Evolutionary conservation across 768 basidiomycete species (phyloP).

Genomic region (Lentinula sp.): DNA sequence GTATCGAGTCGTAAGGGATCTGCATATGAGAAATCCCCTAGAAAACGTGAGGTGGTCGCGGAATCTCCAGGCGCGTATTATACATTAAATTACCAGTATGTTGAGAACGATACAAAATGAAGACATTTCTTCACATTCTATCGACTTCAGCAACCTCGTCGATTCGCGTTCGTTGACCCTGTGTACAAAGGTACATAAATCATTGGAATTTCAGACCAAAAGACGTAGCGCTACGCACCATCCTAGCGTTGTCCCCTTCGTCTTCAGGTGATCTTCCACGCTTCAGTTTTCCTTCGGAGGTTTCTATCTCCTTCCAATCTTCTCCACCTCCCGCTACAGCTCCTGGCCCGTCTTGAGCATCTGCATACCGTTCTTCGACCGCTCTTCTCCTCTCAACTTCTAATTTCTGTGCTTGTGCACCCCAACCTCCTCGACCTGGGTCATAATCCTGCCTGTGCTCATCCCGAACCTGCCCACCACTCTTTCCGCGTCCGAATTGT

Average conservation of each 20-base stretch:
- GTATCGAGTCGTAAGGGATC: slow-evolving; percentile 53
- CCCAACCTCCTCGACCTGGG: slow-evolving; percentile 93
- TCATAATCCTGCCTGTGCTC: slow-evolving; percentile 98
- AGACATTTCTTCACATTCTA: slow-evolving; percentile 46
- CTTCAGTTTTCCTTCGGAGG: slow-evolving; percentile 44
- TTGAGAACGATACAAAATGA: neutral
- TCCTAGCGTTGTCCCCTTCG: slow-evolving; percentile 53
- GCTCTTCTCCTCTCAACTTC: slow-evolving; percentile 75
- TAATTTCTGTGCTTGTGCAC: slow-evolving; percentile 72
- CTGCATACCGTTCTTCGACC: slow-evolving; percentile 82
- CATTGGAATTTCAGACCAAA: slow-evolving; percentile 2
- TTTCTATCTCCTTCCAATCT: slow-evolving; percentile 75
- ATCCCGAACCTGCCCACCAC: slow-evolving; percentile 94
- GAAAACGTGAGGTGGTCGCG: slow-evolving; percentile 30
- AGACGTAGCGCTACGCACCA: slow-evolving; percentile 33
- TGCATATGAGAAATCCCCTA: slow-evolving; percentile 53
- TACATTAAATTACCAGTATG: slow-evolving; percentile 33
- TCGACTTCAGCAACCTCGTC: slow-evolving; percentile 66
- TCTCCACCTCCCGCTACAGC: slow-evolving; percentile 81
- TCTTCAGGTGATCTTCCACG: slow-evolving; percentile 76
- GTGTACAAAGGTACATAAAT: slow-evolving; percentile 1
- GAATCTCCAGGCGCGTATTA: slow-evolving; percentile 39
- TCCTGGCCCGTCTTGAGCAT: slow-evolving; percentile 72
- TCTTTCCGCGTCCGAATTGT: slow-evolving; percentile 96
- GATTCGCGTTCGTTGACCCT: slow-evolving; percentile 56